Conservation (phyloP, 139 green algal species). For the Volvox africanus region DNA sequence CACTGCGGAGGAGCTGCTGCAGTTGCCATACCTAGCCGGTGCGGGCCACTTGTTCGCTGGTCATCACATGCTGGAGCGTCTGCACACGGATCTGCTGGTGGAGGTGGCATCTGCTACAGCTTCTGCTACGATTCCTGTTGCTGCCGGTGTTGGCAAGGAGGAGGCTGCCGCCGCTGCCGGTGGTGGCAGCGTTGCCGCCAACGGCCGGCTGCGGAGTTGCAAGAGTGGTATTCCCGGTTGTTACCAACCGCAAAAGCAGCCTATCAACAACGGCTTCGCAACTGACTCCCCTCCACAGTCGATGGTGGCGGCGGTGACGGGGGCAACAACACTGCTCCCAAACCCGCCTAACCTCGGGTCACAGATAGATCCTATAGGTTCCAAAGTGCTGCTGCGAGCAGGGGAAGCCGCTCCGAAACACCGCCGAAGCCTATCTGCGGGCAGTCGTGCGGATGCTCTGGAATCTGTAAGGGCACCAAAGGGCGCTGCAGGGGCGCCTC, state of each 20-base stretch:
- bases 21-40: constrained; percentile 3
- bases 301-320: no score
- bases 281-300: no score
- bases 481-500: no score
- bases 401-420: background rate
- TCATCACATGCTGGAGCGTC: background rate
- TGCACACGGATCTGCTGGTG: background rate
- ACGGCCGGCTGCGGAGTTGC: no score
- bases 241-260: no score
- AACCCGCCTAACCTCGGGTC: no score
- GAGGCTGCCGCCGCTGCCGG: background rate
- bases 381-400: no score
- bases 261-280: no score
- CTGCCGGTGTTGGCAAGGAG: background rate
- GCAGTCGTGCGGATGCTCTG: background rate
- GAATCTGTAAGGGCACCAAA: background rate
- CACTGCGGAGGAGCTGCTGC: constrained; percentile 9
- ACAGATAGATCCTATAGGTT: no score
- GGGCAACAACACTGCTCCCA: no score
- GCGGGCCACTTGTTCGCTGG: background rate
- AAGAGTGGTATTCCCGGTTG: background rate
- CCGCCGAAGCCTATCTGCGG: background rate
- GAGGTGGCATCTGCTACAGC: background rate
- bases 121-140: background rate
- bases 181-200: no score